Conservation (phyloP, 192 early-diverging fungal species). For the Entomortierella beljakovae region DNA sequence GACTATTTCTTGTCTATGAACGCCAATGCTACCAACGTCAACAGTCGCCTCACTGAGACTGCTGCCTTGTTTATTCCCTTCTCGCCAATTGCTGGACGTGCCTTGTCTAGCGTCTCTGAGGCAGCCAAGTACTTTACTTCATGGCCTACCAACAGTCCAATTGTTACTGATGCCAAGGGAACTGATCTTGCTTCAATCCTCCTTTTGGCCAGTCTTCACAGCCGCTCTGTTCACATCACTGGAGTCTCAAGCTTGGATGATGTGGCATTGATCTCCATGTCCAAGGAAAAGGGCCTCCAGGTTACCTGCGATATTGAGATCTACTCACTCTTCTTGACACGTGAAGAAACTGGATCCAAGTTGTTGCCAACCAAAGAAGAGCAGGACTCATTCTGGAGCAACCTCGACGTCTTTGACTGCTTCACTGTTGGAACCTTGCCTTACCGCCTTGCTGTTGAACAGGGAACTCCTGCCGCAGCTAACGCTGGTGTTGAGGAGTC, state of each 20-base stretch:
- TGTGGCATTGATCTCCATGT: constrained; percentile 85
- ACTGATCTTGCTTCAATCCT: constrained; percentile 90
- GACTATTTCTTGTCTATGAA: constrained; percentile 80
- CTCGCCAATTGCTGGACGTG: constrained; percentile 57
- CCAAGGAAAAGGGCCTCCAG: constrained; percentile 84
- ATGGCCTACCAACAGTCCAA: constrained; percentile 80
- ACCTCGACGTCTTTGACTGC: constrained; percentile 88
- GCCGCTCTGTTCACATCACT: constrained; percentile 90
- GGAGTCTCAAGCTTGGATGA: constrained; percentile 84
- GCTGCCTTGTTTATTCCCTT: constrained; percentile 74
- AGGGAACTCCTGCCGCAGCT: constrained; percentile 57
- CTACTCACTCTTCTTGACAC: constrained; percentile 83
- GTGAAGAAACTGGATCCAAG: constrained; percentile 57
- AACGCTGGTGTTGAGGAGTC: constrained; percentile 73
- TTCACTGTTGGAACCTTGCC: constrained; percentile 87
- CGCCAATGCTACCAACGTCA: constrained; percentile 75
- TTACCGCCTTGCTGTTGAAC: constrained; percentile 66
- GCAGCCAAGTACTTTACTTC: constrained; percentile 80
- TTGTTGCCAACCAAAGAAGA: constrained; percentile 66
- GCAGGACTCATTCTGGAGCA: constrained; percentile 85
- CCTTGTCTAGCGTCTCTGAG: constrained; percentile 66
- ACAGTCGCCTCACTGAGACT: constrained; percentile 52
- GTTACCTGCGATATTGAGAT: constrained; percentile 97
- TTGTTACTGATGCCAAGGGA: constrained; percentile 89
- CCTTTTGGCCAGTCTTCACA: constrained; percentile 86